Conservation (phyloP, 1,139 yeast genomes). For the Meyerozyma smithsonii region DNA sequence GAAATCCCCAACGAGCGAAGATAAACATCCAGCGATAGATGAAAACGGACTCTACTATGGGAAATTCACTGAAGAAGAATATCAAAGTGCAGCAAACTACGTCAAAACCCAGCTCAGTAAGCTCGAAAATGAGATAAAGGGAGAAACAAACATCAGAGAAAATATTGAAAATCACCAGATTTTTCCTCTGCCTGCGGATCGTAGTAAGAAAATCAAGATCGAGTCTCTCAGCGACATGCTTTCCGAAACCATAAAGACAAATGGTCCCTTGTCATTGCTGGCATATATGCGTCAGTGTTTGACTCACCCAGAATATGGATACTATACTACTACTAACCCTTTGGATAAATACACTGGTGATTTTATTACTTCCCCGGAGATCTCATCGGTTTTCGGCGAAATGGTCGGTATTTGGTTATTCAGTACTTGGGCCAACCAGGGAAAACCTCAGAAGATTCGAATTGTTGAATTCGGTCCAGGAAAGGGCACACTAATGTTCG, state of each 20-base stretch:
- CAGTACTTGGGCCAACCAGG: conserved; percentile 57
- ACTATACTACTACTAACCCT: conserved; percentile 76
- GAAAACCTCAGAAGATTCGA: conserved; percentile 43
- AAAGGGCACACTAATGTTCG: conserved; percentile 73
- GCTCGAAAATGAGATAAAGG: conserved; percentile 36
- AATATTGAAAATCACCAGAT: conserved; percentile 33
- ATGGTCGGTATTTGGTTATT: conserved; percentile 74
- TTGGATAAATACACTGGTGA: conserved; percentile 62
- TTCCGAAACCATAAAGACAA: conserved; percentile 53
- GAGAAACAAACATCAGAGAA: conserved; percentile 33
- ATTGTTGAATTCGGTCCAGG: conserved; percentile 91
- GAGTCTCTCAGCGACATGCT: conserved; percentile 37
- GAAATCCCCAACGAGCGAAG: neutral
- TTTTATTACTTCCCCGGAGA: conserved; percentile 83
- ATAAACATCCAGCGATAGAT: conserved; percentile 14
- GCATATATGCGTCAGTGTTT: conserved; percentile 80
- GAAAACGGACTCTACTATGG: conserved; percentile 28
- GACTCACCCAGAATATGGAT: conserved; percentile 74
- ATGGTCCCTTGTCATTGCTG: conserved; percentile 74
- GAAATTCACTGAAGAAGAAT: conserved; percentile 37
- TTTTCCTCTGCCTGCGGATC: conserved; percentile 23
- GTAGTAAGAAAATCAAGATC: conserved; percentile 13
- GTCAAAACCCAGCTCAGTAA: conserved; percentile 31
- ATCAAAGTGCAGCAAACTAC: conserved; percentile 33
- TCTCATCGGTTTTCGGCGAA: conserved; percentile 85